These are phyloP conservation scores for Fusarium sp. DNA, from an alignment of 2,329 filamentous ascomycete genomes.

Conservation along the genomic window DNA sequence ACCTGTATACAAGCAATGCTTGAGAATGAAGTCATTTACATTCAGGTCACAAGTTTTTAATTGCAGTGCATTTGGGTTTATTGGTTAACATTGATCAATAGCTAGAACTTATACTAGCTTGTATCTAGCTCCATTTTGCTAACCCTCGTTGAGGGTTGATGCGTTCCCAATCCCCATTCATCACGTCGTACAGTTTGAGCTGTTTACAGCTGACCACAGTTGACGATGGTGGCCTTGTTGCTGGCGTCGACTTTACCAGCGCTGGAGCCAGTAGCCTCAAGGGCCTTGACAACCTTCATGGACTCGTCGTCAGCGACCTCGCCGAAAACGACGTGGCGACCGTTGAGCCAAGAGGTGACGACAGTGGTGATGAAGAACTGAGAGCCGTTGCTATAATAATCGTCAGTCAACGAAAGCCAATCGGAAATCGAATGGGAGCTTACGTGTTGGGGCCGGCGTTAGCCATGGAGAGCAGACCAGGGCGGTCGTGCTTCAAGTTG, in stretches of 20 bases:
- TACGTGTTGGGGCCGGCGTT: conserved; percentile 95
- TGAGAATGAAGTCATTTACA: conserved; percentile 7
- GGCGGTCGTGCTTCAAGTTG: conserved; percentile 75
- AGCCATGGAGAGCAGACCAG: conserved; percentile 91
- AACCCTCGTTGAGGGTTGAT: conserved; percentile 39
- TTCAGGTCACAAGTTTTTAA: not conserved
- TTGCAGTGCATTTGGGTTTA: conserved; percentile 21
- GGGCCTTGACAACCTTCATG: conserved; percentile 67
- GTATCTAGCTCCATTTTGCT: conserved; percentile 32
- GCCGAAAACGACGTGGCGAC: conserved; percentile 88
- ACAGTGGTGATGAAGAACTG: conserved; percentile 99
- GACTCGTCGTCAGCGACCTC: conserved; percentile 69
- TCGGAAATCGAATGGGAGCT: conserved; percentile 43
- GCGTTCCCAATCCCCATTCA: conserved; percentile 29
- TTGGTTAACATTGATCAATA: conserved; percentile 38
- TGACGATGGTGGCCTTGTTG: conserved; percentile 68
- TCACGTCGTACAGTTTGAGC: conserved; percentile 13
- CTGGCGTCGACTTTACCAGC: too few species aligned
- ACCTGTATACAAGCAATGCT: conserved; percentile 1
- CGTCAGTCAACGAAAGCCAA: conserved; percentile 7
- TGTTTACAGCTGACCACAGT: conserved; percentile 62
- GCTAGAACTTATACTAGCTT: conserved; percentile 33
- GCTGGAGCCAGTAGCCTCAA: conserved; percentile 69
- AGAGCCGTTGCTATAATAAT: conserved; percentile 83
- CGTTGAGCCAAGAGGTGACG: conserved; percentile 85